These are phyloP conservation scores for Exophiala viscosa DNA, from an alignment of 2,329 filamentous ascomycete genomes.

Conservation along the genomic window DNA sequence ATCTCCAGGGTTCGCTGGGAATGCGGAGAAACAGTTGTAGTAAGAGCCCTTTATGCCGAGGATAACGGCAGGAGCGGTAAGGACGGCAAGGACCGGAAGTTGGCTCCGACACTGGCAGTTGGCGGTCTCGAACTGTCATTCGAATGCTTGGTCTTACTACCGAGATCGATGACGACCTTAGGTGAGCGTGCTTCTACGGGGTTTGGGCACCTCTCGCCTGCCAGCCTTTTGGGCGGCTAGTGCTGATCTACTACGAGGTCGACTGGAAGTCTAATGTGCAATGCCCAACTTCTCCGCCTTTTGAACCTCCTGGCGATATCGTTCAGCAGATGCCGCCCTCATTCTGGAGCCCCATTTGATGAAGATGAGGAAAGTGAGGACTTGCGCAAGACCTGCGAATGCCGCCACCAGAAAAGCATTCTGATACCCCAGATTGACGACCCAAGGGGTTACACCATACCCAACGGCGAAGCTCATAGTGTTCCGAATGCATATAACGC, in stretches of 20 bases:
- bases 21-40: background rate
- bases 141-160: background rate
- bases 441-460: constrained; percentile 5
- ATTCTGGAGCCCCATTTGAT: constrained; percentile 13
- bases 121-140: background rate
- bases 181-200: too few species aligned
- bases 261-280: background rate
- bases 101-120: background rate
- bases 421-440: background rate
- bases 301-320: constrained; percentile 3
- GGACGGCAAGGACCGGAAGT: background rate
- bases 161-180: too few species aligned
- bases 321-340: constrained; percentile 1
- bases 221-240: constrained; percentile 37
- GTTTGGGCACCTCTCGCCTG: background rate
- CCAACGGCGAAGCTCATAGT: constrained; percentile 50
- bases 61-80: background rate
- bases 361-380: constrained; percentile 19
- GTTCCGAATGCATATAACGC: constrained; percentile 49
- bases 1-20: background rate
- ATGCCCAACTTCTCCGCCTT: background rate
- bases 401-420: constrained; percentile 46
- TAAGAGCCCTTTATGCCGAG: background rate
- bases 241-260: constrained; percentile 39
- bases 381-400: constrained; percentile 36